A percentile compares a stretch with the other conserved stretches of the same genome.
These are phyloP conservation scores for Parietaria judaica DNA, from an alignment of 306 rosid species.

Conservation along the genomic window DNA sequence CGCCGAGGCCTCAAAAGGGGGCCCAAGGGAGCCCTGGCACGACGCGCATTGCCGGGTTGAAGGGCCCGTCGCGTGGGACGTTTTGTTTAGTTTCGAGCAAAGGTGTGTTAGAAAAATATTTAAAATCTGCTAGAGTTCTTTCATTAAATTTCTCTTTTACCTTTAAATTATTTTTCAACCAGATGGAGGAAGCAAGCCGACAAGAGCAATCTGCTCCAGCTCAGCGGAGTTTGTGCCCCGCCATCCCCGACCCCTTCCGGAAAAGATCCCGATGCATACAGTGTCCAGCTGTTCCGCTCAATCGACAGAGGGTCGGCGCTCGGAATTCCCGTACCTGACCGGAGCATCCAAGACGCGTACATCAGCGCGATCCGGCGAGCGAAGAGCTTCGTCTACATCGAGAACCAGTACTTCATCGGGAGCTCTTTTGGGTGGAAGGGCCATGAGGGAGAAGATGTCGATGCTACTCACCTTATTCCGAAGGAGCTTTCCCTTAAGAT, in stretches of 20 bases:
- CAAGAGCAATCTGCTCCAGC: conserved; percentile 21
- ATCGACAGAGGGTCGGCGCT: conserved; percentile 40
- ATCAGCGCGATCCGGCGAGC: conserved; percentile 43
- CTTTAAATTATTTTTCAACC: no score
- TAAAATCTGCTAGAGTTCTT: no score
- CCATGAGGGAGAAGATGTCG: conserved; percentile 21
- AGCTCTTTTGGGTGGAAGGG: conserved; percentile 38
- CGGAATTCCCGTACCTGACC: conserved; percentile 26
- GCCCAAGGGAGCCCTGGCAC: conserved; percentile 59
- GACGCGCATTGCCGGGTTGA: conserved; percentile 38
- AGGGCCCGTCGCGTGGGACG: conserved; percentile 47
- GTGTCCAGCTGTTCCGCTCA: conserved; percentile 39
- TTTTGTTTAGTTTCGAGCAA: conserved; percentile 40
- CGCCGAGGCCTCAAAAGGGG: conserved; percentile 31
- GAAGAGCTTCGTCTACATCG: conserved; percentile 38
- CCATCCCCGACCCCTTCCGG: conserved; percentile 23
- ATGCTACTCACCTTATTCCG: conserved; percentile 34
- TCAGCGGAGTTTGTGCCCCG: conserved; percentile 13
- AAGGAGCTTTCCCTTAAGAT: conserved; percentile 46
- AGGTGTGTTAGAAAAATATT: conserved; percentile 5
- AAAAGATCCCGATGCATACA: conserved; percentile 35
- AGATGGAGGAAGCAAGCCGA: conserved; percentile 34
- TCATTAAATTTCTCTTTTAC: no score
- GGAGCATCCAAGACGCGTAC: conserved; percentile 45
- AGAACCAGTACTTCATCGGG: conserved; percentile 46